Base-by-base conservation (phyloP, 148 eudicot genomes). In the Salicornia ramosissima region DNA sequence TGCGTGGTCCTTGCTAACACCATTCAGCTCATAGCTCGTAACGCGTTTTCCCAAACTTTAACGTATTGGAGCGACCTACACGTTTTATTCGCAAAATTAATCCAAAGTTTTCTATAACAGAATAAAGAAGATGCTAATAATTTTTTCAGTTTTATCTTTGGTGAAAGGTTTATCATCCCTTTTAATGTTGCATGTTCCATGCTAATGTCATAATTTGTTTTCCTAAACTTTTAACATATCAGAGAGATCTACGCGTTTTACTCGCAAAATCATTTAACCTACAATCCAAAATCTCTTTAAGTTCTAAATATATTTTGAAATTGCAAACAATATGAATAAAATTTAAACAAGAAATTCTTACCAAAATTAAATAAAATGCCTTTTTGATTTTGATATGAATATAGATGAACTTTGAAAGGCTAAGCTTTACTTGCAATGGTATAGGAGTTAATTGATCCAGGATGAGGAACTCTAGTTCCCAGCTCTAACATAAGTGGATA, bases 331-430 rank as follows among this genome's bases (percentile, higher is more conserved):
- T 53, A 7, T 52, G 11, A 34, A 30, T 61, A 42, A 29, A 53
- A 40, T 39, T 67, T 28, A 19, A 30, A 34, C 54, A 64, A 55
- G 70, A 71, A 71, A 71, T 76, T 61, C n/a, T 26, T 53, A 52
- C 74, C 63, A 53, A 63, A 59, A 55, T 70, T 42, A 13, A 46
- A 53, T 61, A 29, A 64, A 31, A 75, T 28, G 52, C 14, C 52
- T 11, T 51, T 61, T 59, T 28, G 24, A 53, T 54, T 42, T 51
- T 52, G 30, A 31, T 5, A 30, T 64, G 25, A 64, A 56, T 10
- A 76, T 13, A 21, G 79, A 29, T 47, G 46, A 69, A 55, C 26
- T 4, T 40, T 28, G 4, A 39, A 62, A 22, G 30, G 15, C 12
- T 42, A 22, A 47, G 24, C 56, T 2, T 16, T 39, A 18, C 24